Base-by-base conservation (phyloP, 164 flowering plant genomes). In the Warburgia ugandensis region DNA sequence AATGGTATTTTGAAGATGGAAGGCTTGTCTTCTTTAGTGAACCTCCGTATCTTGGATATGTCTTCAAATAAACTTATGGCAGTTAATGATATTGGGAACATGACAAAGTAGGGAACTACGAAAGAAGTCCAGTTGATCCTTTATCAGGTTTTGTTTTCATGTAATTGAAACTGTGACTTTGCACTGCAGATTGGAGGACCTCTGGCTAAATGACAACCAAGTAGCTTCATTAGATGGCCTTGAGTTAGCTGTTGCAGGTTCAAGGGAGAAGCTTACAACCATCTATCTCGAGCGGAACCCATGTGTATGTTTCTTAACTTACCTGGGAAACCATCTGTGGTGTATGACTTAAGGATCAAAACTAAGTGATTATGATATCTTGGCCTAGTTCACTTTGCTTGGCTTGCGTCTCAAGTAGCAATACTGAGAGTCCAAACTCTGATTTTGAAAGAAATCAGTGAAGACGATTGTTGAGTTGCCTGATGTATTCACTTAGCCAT, bases 121-220 rank as follows among this genome's bases (percentile, higher is more conserved):
- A 20, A 45, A 29, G 10, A 30, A 25, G 17, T 51, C 23, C 14
- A 33, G 7, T 20, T 29, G 11, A 10, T 52, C 35, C 39, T 10
- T 33, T 29, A 16, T 42, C 26, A 10, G 45, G 5, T 31, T 28
- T 45, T 56, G 20, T 22, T 12, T 48, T 54, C 22, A 21, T 37
- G 11, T 17, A 54, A 11, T 41, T 37, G 37, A 41, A 31, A 13
- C n/a, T 45, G 17, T 45, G 25, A 26, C 13, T 22, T 45, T 45
- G 31, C 17, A 11, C 7, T 75, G 59, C 82, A 94, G 97, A 58
- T 74, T 94, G 71, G 97, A 86, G 71, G 97, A 94, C 65, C 62
- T 94, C 22, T 94, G 99, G 99, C 86, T 94, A 42, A 94, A 94
- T 69, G 94, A 84, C 71, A 94, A 94, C 70, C 81, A 83, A 59